Percentiles rank a stretch among this genome's conserved stretches.
Conservation (phyloP, 768 basidiomycete genomes). For the Phanerodontia chrysosporium region DNA sequence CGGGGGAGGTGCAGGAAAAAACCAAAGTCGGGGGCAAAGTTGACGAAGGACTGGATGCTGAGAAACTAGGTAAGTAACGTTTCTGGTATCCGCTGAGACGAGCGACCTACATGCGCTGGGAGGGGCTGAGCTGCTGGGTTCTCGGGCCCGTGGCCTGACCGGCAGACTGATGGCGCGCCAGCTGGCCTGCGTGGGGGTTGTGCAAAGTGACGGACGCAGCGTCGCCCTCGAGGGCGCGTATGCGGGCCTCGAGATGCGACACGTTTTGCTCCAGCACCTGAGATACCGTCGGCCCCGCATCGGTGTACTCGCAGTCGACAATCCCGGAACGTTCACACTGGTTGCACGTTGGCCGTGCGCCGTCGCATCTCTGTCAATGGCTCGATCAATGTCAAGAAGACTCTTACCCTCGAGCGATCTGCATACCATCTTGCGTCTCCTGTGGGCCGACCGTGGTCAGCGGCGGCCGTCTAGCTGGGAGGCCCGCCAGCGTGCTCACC, state of each 20-base stretch:
- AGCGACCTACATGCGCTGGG: constrained; percentile 6
- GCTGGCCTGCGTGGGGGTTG: constrained; percentile 21
- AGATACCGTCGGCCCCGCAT: constrained; percentile 58
- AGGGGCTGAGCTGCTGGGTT: neutral
- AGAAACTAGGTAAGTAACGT: neutral
- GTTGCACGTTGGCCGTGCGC: constrained; percentile 56
- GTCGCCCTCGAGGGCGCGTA: constrained; percentile 28
- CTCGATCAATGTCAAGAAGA: neutral
- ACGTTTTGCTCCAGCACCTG: constrained; percentile 59
- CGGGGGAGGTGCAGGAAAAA: constrained; percentile 56
- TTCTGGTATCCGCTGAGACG: neutral
- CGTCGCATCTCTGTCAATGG: constrained; percentile 57
- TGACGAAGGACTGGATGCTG: constrained; percentile 36
- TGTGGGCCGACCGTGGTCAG: constrained; percentile 14
- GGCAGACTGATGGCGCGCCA: neutral
- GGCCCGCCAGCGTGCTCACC: constrained; percentile 28
- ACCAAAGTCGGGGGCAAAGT: constrained; percentile 54
- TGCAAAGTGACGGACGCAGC: constrained; percentile 20
- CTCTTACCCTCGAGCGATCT: neutral
- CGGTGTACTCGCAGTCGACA: constrained; percentile 67
- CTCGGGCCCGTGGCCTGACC: neutral
- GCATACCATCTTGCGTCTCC: constrained; percentile 47
- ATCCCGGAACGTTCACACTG: constrained; percentile 58
- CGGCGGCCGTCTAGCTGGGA: neutral
- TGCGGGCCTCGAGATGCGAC: constrained; percentile 48